phyloP scores from a whole-genome alignment of 106 monocot species.

The Gastrodia elata region DNA sequence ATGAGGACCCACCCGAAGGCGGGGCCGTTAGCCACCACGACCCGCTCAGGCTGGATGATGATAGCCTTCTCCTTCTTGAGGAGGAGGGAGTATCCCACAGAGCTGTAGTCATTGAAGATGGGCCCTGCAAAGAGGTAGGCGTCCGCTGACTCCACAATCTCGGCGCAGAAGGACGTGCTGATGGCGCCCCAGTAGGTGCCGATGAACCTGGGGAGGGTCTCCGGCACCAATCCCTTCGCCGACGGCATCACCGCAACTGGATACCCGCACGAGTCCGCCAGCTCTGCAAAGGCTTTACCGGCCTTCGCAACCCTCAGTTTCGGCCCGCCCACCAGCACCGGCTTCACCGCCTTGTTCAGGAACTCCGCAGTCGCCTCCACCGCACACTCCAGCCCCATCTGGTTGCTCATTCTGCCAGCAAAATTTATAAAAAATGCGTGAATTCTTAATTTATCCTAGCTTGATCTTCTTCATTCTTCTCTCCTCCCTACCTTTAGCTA shows the following conservation, averaged over 20 bases:
- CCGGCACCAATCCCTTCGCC: slow-evolving; percentile 11
- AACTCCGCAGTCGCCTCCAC: slow-evolving; percentile 16
- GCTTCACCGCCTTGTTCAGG: slow-evolving; percentile 20
- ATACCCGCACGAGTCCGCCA: slow-evolving; percentile 12
- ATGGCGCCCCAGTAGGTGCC: slow-evolving; percentile 22
- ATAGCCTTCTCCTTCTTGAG: slow-evolving; percentile 20
- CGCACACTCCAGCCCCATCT: slow-evolving; percentile 11
- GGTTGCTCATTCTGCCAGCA: slow-evolving; percentile 12
- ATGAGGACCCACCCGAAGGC: slow-evolving; percentile 17
- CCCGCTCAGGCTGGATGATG: slow-evolving; percentile 14
- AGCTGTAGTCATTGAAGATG: slow-evolving; percentile 23
- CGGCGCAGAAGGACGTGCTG: slow-evolving; percentile 17
- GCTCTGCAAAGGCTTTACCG: slow-evolving; percentile 9
- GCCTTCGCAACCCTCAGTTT: slow-evolving; percentile 17
- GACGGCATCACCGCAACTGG: slow-evolving; percentile 17
- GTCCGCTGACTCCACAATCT: slow-evolving; percentile 18
- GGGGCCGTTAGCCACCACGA: slow-evolving; percentile 9
- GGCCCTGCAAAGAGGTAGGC: slow-evolving; percentile 22
- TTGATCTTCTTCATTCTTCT: too few species aligned
- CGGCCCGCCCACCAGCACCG: slow-evolving; percentile 15
- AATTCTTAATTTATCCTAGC: too few species aligned
- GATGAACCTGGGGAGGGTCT: slow-evolving; percentile 14
- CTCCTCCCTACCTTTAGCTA: too few species aligned
- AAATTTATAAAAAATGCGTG: too few species aligned
- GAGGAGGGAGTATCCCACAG: slow-evolving; percentile 19